These are phyloP conservation scores for Globisporangium polare DNA, from an alignment of 352 stramenopile genomes.

Conservation along the genomic window DNA sequence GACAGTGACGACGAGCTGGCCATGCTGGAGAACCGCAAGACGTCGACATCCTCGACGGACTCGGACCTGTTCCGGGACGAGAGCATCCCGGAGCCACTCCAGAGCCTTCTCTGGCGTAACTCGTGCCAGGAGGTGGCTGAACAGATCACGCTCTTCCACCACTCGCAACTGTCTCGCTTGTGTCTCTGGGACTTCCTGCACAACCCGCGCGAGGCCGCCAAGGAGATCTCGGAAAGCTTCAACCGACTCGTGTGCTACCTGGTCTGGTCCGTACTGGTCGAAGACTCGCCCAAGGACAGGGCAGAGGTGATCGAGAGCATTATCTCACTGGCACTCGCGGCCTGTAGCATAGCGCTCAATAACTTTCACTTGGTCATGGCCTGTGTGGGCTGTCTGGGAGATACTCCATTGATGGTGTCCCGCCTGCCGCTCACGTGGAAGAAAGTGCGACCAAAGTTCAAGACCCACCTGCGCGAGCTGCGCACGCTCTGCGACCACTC, in stretches of 20 bases:
- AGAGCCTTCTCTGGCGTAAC: conserved; percentile 44
- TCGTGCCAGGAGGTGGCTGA: conserved; percentile 53
- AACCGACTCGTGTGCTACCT: conserved; percentile 66
- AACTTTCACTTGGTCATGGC: conserved; percentile 84
- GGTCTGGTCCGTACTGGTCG: conserved; percentile 70
- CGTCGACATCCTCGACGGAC: conserved; percentile 27
- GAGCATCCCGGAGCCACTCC: conserved; percentile 34
- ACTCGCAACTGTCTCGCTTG: conserved; percentile 40
- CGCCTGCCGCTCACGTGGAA: conserved; percentile 70
- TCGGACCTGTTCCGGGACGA: conserved; percentile 43
- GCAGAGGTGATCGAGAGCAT: conserved; percentile 72
- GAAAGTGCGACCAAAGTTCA: conserved; percentile 60
- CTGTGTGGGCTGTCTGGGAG: conserved; percentile 67
- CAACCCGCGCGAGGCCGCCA: conserved; percentile 36
- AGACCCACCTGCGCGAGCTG: conserved; percentile 55
- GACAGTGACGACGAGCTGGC: background rate
- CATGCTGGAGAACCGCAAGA: conserved; percentile 7
- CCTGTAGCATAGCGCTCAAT: conserved; percentile 37
- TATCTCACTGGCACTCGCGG: conserved; percentile 52
- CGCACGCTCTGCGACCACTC: conserved; percentile 62
- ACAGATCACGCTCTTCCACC: conserved; percentile 65
- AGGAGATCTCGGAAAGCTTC: conserved; percentile 55
- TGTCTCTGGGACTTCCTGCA: conserved; percentile 60
- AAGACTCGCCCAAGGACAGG: conserved; percentile 61
- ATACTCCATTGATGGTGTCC: conserved; percentile 65